Evolutionary conservation across 2,329 filamentous ascomycete genomes (phyloP).

Genomic region (Tolypocladium tundrense): DNA sequence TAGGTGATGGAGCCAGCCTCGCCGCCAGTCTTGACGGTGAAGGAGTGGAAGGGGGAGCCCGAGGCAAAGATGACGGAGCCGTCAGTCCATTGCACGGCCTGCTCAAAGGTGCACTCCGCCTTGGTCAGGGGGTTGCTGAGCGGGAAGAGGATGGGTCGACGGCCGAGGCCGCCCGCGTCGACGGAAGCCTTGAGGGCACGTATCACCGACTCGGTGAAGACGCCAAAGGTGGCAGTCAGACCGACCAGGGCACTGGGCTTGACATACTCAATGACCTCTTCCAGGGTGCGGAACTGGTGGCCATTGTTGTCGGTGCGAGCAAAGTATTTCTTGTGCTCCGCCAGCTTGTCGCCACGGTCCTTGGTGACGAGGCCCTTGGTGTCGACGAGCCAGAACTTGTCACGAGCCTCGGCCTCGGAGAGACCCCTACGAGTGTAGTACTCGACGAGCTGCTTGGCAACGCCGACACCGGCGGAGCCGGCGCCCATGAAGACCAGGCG

Average conservation of each 20-base stretch:
- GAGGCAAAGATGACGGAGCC: slow-evolving; percentile 89
- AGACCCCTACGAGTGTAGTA: slow-evolving; percentile 92
- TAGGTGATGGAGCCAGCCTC: slow-evolving; percentile 52
- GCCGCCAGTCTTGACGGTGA: slow-evolving; percentile 50
- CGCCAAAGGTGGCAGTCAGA: slow-evolving; percentile 85
- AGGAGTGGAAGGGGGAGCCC: slow-evolving; percentile 78
- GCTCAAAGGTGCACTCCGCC: slow-evolving; percentile 95
- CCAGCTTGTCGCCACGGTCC: slow-evolving; percentile 87
- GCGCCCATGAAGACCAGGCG: slow-evolving; percentile 93
- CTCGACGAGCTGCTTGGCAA: slow-evolving; percentile 94
- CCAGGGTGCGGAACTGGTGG: slow-evolving; percentile 66
- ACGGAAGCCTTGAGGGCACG: slow-evolving; percentile 57
- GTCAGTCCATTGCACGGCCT: slow-evolving; percentile 83
- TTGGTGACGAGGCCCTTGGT: slow-evolving; percentile 90
- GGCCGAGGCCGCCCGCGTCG: slow-evolving; percentile 54
- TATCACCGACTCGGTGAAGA: slow-evolving; percentile 83
- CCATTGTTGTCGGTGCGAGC: slow-evolving; percentile 54
- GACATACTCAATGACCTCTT: slow-evolving; percentile 89
- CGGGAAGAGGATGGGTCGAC: slow-evolving; percentile 86
- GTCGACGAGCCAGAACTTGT: slow-evolving; percentile 96
- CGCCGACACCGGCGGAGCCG: slow-evolving; percentile 89
- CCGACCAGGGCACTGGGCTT: slow-evolving; percentile 92
- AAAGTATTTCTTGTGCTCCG: slow-evolving; percentile 76
- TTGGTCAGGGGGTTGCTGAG: slow-evolving; percentile 94
- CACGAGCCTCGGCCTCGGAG: slow-evolving; percentile 74